Base-by-base conservation (phyloP, 2,329 filamentous ascomycete species). In the Cladophialophora immunda region DNA sequence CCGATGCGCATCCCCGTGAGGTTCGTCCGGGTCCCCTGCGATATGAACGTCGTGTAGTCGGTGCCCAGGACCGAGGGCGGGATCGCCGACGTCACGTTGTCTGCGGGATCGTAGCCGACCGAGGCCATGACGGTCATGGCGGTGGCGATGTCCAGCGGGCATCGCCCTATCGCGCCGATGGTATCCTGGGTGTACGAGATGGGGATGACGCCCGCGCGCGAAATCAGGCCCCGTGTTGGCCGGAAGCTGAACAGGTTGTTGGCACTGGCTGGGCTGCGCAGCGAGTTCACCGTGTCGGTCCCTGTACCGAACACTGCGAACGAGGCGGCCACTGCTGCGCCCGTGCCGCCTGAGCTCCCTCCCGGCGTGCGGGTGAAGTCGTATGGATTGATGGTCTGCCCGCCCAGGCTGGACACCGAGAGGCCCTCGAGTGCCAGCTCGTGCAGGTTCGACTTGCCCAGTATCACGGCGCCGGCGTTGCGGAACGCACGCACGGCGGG, bases 311-410 rank as follows among this genome's bases (percentile, higher is more conserved):
- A 64, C 3, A 77, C 76, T 0, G 75, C 69, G 62, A 76, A 77
- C 25, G 76, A 76, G 32, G 76, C 75, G 13, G 74, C 72, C 9
- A 78, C 71, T 19, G 71, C 73, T 17, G 77, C 74, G 7, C 75
- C 77, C 11, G 75, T 77, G 15, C 77, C 77, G 15, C 75, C 72
- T n/a, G 76, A 78, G 34, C 77, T 78, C 13, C 77, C 77, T 8
- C 74, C 74, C 1, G 76, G 88, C 0, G 88, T 90, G n/a, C 90
- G 84, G 0, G 81, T 82, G 1, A 79, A 75, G 74, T 92, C 88
- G 70, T 92, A 92, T 0, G 89, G 87, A 74, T 90, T 90, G 67
- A 86, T 74, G 0, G 88, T 89, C 75, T 91, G 89, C 0, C 89
- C 88, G 13, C 87, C 87, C 0, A 89, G 74, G 0, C 86, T 89